Evolutionary conservation across 805 yeast genomes (phyloP).

Genomic region (Saturnispora sekii): DNA sequence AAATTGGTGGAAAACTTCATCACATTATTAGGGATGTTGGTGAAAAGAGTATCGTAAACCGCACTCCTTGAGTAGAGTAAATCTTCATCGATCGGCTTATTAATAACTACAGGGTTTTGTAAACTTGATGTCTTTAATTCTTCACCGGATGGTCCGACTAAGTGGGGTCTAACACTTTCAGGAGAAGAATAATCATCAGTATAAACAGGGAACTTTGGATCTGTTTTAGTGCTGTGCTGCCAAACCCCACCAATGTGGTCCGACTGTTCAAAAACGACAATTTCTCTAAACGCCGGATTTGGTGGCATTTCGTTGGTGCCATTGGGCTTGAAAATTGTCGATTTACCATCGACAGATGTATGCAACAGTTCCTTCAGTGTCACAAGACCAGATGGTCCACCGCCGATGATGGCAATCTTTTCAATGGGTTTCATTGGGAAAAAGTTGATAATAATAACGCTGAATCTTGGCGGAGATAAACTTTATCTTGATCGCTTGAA

Average conservation of each 20-base stretch:
- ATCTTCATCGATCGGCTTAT: neutral
- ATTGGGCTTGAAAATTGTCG: constrained; percentile 14
- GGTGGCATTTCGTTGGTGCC: constrained; percentile 6
- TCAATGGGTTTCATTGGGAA: constrained; percentile 17
- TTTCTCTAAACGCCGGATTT: constrained; percentile 25
- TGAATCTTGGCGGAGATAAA: too few relatives aligned
- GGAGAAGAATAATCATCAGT: constrained; percentile 12
- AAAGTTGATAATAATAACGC: neutral
- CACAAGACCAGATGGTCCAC: constrained; percentile 31
- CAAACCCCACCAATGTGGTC: constrained; percentile 33
- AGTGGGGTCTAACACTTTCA: constrained; percentile 9
- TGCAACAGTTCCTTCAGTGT: constrained; percentile 24
- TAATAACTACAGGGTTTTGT: neutral
- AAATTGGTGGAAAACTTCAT: constrained; percentile 31
- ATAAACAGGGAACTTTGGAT: constrained; percentile 16
- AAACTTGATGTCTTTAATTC: neutral
- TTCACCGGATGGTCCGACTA: constrained; percentile 1
- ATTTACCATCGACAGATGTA: constrained; percentile 20
- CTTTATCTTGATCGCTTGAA: too few relatives aligned
- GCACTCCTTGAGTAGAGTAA: constrained; percentile 13
- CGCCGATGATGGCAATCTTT: constrained; percentile 27
- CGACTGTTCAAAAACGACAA: constrained; percentile 33
- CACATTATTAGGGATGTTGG: constrained; percentile 32
- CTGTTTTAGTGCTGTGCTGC: constrained; percentile 18
- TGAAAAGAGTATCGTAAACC: constrained; percentile 29